Base-by-base conservation (phyloP, 208 protist species). In the Novymonas esmeraldas region DNA sequence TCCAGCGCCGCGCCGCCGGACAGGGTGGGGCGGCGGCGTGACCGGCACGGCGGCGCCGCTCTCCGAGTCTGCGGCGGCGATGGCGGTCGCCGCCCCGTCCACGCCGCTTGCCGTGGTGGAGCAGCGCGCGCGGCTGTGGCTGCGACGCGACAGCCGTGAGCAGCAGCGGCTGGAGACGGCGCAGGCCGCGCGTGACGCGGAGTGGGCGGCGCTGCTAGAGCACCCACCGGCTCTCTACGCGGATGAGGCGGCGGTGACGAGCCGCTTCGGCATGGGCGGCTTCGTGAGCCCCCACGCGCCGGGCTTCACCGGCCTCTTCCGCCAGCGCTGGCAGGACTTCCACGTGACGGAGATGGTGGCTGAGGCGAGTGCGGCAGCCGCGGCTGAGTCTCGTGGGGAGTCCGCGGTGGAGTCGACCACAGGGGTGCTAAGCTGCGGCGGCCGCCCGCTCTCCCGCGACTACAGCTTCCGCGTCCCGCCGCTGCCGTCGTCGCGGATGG, bases 261-360 rank as follows among this genome's bases (percentile, higher is more conserved):
- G 57, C n/a, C 76, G 75, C n/a, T 95, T 91, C 36, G 90, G 90
- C 16, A 95, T 95, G 90, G 86, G 85, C 13, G 72, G 49, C n/a
- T 78, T 66, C 56, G 82, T 79, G 20, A 79, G 63, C 33, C 70
- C 78, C 0, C 54, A 45, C 28, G 44, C 28, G 3, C 71, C 55
- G 3, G 84, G 84, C 9, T 95, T 95, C 42, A 61, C 42, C 33
- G 89, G 82, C 0, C 57, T 92, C 1, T 95, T 95, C 74, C 79
- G 78, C 3, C 88, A 94, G 70, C 79, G 74, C 7, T 93, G 87
- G 85, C 75, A 73, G 38, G 87, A 93, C 63, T 93, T 93, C 51
- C 74, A 80, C 49, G 87, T 93, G 31, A 93, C 87, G 33, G 87
- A 93, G 73, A 87, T 93, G 82, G 63, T 78, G 38, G 24, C 28